A percentile compares a stretch with the other conserved stretches of the same genome.
Conservation (phyloP, 2,329 filamentous ascomycete species). For the Mariannaea sp. region DNA sequence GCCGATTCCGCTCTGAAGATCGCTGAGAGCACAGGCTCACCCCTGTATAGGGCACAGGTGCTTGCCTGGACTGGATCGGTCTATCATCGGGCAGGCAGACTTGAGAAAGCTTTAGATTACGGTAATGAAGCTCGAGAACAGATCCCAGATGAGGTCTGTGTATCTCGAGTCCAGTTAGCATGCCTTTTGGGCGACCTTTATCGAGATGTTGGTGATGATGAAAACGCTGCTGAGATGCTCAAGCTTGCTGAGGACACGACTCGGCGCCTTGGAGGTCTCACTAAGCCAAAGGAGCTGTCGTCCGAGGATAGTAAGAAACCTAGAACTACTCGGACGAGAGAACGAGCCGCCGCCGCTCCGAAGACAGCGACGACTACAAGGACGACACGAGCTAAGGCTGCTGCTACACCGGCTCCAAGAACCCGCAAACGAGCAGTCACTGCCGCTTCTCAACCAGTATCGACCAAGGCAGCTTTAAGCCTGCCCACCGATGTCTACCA, state of each 20-base stretch:
- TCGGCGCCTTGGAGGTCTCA: constrained; percentile 39
- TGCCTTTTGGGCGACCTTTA: constrained; percentile 63
- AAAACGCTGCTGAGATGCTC: constrained; percentile 51
- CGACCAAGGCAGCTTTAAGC: constrained; percentile 22
- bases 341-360: constrained; percentile 27
- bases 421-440: constrained; percentile 29
- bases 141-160: constrained; percentile 50
- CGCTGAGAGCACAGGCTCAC: constrained; percentile 68
- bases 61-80: constrained; percentile 60
- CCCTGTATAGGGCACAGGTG: constrained; percentile 60
- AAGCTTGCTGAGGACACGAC: constrained; percentile 56
- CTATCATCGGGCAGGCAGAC: constrained; percentile 61
- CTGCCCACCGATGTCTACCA: constrained; percentile 44
- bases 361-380: constrained; percentile 36
- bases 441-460: constrained; percentile 33
- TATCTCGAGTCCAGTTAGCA: constrained; percentile 49
- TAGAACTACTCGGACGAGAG: constrained; percentile 19
- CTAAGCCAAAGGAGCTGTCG: constrained; percentile 15
- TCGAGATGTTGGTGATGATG: constrained; percentile 52
- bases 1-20: constrained; percentile 82
- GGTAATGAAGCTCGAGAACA: constrained; percentile 58
- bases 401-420: constrained; percentile 22
- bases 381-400: constrained; percentile 30
- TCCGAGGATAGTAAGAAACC: constrained; percentile 18
- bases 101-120: constrained; percentile 62